Conservation (phyloP, 1,284 basidiomycete species). For the Trametes polyzona region DNA sequence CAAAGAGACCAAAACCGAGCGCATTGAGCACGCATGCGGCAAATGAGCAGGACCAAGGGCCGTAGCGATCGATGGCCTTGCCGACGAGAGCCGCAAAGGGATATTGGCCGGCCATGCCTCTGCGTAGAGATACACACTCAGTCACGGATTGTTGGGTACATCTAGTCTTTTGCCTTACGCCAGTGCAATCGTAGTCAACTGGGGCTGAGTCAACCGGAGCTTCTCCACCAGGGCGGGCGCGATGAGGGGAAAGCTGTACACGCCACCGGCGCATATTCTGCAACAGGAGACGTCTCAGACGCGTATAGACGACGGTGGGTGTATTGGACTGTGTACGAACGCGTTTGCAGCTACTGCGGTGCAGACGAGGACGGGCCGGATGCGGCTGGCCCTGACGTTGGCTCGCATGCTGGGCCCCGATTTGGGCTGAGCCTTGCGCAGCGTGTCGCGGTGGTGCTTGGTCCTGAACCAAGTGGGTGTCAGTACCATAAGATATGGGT, state of each 20-base stretch:
- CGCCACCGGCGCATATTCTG: slow-evolving; percentile 71
- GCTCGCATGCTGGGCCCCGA: not conserved
- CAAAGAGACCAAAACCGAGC: slow-evolving; percentile 62
- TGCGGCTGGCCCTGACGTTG: not conserved
- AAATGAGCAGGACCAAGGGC: slow-evolving; percentile 67
- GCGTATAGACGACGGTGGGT: not conserved
- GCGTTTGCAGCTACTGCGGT: slow-evolving; percentile 65
- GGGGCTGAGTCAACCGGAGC: slow-evolving; percentile 70
- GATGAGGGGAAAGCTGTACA: slow-evolving; percentile 77
- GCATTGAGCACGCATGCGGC: slow-evolving; percentile 62
- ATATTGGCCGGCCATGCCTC: slow-evolving; percentile 73
- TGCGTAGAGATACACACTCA: slow-evolving; percentile 28
- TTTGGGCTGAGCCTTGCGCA: too few relatives aligned
- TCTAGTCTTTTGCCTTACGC: slow-evolving; percentile 44
- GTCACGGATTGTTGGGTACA: slow-evolving; percentile 23
- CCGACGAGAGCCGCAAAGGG: slow-evolving; percentile 65
- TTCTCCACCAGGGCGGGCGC: slow-evolving; percentile 62
- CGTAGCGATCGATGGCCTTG: slow-evolving; percentile 59
- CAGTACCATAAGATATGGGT: too few relatives aligned
- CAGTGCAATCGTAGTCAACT: slow-evolving; percentile 76
- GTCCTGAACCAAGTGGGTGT: too few relatives aligned
- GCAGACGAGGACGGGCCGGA: slow-evolving; percentile 45
- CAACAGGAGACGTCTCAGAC: not conserved
- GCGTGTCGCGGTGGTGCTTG: too few relatives aligned
- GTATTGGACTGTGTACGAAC: slow-evolving; percentile 41